Evolutionary conservation across 257 asterid genomes (phyloP), one percentile per base, ranked within the genome.

Genomic region (Solanum microdontum): DNA sequence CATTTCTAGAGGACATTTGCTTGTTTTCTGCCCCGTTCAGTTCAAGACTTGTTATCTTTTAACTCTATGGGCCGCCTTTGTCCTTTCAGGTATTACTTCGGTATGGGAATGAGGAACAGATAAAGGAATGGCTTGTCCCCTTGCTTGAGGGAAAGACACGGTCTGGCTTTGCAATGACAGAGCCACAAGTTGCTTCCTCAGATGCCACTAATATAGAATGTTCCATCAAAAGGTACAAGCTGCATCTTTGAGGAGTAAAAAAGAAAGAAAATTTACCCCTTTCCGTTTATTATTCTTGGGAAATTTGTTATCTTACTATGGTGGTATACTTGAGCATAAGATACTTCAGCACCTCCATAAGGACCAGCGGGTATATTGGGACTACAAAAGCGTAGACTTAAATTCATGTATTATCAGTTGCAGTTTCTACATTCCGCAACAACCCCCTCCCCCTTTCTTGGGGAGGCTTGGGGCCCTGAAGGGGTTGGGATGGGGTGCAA

Each of bases 141-240:
- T 93, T 97, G 92, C 98, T 97, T n/a, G 96, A 94, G 89, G 99
- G 99, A 86, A 93, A 83, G 23, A 94, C 93, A 32, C 94, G 99
- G 34, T 97, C 99, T 76, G 99, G 98, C 87, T 97, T 97, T 75
- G 99, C 99, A 64, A 97, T 95, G 98, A 97, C 99, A 13, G 99
- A 97, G 89, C 98, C 98, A 17, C 98, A 94, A 92, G 98, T 97
- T 87, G 99, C 99, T 55, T 97, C 99, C 48, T 97, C 99, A 51
- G 99, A 95, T 90, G 98, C 99, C 37, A 95, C 99, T 75, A 97
- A 97, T 88, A 97, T 97, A 36, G 98, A 97, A 91, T 97, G 98
- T 90, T 95, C 98, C 84, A 95, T 97, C 90, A 82, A 87, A 90
- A 97, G 98, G 99, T 97, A 88, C 83, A 62, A 62, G 32, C 70